These are phyloP conservation scores for Calonectria naviculata DNA, from an alignment of 2,329 filamentous ascomycete genomes.

Conservation along the genomic window DNA sequence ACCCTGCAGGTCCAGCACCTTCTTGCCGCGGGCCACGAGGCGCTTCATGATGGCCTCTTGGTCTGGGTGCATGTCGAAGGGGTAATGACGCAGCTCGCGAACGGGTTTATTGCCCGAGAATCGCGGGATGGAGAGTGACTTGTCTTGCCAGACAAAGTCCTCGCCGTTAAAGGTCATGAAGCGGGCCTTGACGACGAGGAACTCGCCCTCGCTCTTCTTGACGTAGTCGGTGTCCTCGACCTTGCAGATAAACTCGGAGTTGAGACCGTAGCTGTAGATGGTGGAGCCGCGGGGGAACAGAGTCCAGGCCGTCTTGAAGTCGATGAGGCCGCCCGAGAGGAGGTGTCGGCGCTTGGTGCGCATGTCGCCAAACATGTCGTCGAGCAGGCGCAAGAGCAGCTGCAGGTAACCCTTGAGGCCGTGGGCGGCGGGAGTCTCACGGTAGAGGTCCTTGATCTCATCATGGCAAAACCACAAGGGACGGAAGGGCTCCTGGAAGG, in stretches of 20 bases:
- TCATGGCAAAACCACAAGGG: slow-evolving; percentile 57
- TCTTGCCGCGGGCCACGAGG: slow-evolving; percentile 49
- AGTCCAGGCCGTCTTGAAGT: slow-evolving; percentile 56
- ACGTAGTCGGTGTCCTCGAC: slow-evolving; percentile 49
- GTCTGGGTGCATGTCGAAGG: slow-evolving; percentile 47
- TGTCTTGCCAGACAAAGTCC: slow-evolving; percentile 53
- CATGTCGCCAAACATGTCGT: slow-evolving; percentile 56
- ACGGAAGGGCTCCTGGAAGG: slow-evolving; percentile 53
- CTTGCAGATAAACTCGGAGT: slow-evolving; percentile 55
- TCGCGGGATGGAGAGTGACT: slow-evolving; percentile 40
- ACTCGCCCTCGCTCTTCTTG: not conserved
- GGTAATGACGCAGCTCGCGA: slow-evolving; percentile 51
- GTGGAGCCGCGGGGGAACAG: slow-evolving; percentile 53
- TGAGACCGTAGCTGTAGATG: slow-evolving; percentile 51
- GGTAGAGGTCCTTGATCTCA: slow-evolving; percentile 50
- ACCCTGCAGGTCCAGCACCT: slow-evolving; percentile 54
- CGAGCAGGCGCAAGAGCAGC: slow-evolving; percentile 53
- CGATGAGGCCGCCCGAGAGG: slow-evolving; percentile 50
- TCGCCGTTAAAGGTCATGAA: slow-evolving; percentile 53
- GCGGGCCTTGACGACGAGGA: slow-evolving; percentile 45
- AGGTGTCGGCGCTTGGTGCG: slow-evolving; percentile 50
- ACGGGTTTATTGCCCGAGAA: slow-evolving; percentile 56
- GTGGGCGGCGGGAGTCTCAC: slow-evolving; percentile 35
- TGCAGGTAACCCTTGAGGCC: slow-evolving; percentile 51
- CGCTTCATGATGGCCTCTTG: slow-evolving; percentile 41